Evolutionary conservation across 768 basidiomycete species (phyloP).

Genomic region (Mycena kentingensis): DNA sequence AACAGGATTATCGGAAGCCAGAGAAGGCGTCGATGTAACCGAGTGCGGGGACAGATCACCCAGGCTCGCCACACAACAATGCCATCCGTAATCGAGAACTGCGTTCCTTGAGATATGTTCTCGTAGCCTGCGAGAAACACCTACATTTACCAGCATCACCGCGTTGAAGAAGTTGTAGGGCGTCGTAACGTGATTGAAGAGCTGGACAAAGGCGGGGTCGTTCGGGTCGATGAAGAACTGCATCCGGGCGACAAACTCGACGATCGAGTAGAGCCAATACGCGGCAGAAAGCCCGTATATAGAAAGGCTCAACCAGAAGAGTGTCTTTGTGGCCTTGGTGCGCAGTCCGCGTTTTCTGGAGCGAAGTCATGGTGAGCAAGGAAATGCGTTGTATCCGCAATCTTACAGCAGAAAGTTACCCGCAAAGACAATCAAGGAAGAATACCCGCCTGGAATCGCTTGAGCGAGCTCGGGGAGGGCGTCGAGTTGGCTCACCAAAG

Average conservation of each 20-base stretch:
- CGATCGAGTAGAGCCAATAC: conserved; percentile 12
- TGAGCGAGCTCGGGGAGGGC: not conserved
- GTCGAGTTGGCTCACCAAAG: conserved; percentile 1
- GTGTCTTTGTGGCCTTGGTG: conserved; percentile 1
- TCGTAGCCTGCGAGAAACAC: not conserved
- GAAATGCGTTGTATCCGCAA: not conserved
- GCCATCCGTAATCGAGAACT: not conserved
- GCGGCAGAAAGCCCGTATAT: conserved; percentile 12
- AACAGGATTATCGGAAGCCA: not conserved
- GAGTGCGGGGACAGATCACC: not conserved
- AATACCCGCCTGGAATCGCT: conserved; percentile 9
- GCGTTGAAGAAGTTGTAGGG: conserved; percentile 9
- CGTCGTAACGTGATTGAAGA: conserved; percentile 3
- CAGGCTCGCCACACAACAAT: not conserved
- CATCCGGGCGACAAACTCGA: conserved; percentile 2
- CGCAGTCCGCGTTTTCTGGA: conserved; percentile 13
- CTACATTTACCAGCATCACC: conserved; percentile 9
- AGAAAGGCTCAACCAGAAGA: conserved; percentile 11
- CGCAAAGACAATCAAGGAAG: conserved; percentile 13
- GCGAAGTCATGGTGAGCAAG: conserved; percentile 3
- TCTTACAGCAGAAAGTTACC: conserved; percentile 10
- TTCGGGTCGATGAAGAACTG: conserved; percentile 9
- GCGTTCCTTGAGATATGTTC: not conserved
- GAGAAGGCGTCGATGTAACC: not conserved
- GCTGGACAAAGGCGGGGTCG: not conserved